Evolutionary conservation across 2,329 filamentous ascomycete genomes (phyloP), one percentile per base, ranked within the genome.

Genomic region (Dactylella cylindrospora): DNA sequence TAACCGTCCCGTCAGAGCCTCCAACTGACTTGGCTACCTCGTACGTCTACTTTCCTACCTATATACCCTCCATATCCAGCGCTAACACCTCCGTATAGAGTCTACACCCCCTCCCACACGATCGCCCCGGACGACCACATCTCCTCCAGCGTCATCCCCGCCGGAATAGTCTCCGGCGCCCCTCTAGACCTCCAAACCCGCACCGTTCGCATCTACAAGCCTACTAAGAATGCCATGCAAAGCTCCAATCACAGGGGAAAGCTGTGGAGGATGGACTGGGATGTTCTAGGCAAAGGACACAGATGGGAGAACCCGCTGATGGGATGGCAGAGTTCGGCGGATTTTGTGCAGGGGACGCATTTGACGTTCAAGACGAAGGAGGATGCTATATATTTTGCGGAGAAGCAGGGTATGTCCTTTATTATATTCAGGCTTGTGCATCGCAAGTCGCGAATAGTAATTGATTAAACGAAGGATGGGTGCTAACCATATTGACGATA

Each of bases 251-350:
- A 88, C 86, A 84, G 88, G 72, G 77, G 81, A 52, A 83, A 87
- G 72, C 82, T 86, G 71, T 98, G 93, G 93, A 85, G 90, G 44
- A 94, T 98, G 90, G 93, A 98, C 74, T 98, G 93, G 93, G 93
- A 98, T 73, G 83, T 95, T 41, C 79, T 97, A 25, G 76, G 80
- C 69, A 96, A 94, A 77, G 93, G 93, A 20, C 64, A 68, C 75
- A 83, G 93, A 69, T 98, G 93, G 94, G 93, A 98, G 78, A 98
- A 98, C 76, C 88, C 86, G 39, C 76, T 98, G 73, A 98, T 98
- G 83, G 93, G 93, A 64, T 98, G 94, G 94, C 90, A 96, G 73
- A 97, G 91, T 19, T 94, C 90, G 13, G 91, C 81, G 52, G 93
- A 98, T 74, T 83, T 83, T 72, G 93, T 98, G 89, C 90, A 98